These are phyloP conservation scores for Eutypa lata DNA, from an alignment of 2,329 filamentous ascomycete species.

Conservation along the genomic window DNA sequence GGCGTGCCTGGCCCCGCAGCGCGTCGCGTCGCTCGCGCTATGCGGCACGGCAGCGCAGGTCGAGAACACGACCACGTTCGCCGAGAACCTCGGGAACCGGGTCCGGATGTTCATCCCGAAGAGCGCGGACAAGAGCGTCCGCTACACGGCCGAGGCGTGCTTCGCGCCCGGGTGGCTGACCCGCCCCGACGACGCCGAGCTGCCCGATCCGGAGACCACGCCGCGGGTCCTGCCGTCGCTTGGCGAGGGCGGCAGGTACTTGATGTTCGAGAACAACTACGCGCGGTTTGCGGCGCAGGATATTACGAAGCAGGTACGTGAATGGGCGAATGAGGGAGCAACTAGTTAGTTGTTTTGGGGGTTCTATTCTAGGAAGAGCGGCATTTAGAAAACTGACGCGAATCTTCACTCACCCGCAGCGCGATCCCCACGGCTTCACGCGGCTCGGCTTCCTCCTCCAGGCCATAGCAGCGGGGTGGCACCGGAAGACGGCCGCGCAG, in stretches of 20 bases:
- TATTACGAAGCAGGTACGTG: slow-evolving; percentile 70
- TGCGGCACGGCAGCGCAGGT: slow-evolving; percentile 60
- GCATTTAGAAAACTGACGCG: too few species aligned
- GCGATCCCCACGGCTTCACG: slow-evolving; percentile 57
- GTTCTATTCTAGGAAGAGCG: too few species aligned
- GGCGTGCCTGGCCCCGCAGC: slow-evolving; percentile 48
- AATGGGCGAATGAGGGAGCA: too few species aligned
- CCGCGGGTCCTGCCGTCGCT: slow-evolving; percentile 34
- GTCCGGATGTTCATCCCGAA: slow-evolving; percentile 65
- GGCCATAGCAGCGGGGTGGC: slow-evolving; percentile 74
- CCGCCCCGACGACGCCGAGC: slow-evolving; percentile 53
- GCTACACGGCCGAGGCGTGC: slow-evolving; percentile 61
- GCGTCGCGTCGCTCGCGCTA: slow-evolving; percentile 55
- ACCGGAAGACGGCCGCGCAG: slow-evolving; percentile 69
- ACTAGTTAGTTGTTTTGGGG: too few species aligned
- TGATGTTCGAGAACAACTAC: slow-evolving; percentile 69
- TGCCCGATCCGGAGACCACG: slow-evolving; percentile 39
- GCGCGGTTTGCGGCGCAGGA: slow-evolving; percentile 82
- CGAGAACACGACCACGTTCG: slow-evolving; percentile 58
- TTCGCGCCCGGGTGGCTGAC: slow-evolving; percentile 65
- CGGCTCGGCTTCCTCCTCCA: slow-evolving; percentile 71
- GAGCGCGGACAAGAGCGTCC: slow-evolving; percentile 62
- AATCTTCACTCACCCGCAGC: too few species aligned
- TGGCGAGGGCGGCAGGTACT: slow-evolving; percentile 31
- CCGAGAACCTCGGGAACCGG: slow-evolving; percentile 61